Base-by-base conservation (phyloP, 2,329 filamentous ascomycete genomes). In the Hypoxylon sp. region DNA sequence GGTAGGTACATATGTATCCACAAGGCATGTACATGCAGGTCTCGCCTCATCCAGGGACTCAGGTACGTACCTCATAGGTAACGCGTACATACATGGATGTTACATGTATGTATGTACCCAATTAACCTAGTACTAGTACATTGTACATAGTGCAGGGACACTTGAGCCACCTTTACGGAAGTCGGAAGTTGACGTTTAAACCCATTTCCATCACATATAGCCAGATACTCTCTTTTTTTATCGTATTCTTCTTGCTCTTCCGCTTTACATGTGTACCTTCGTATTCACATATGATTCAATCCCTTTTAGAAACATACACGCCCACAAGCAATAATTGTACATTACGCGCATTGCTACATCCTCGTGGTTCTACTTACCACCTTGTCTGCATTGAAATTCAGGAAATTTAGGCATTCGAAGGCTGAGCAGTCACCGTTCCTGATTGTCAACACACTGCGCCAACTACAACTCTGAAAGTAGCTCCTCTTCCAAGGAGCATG, bases 401-500 rank as follows among this genome's bases (percentile, higher is more conserved):
- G n/a, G n/a, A n/a, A n/a, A n/a, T n/a, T 12, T 12, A 35, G 35
- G n/a, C 45, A 45, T 53, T 16, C 36, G 40, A 45, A 47, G 43
- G 17, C 40, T 38, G 20, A 40, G 11, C 32, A 25, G 34, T n/a
- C 36, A 21, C 27, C 16, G 11, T 30, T 23, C 45, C 30, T 16
- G 13, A 38, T 29, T 23, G 21, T 25, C 13, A 41, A 49, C 25
- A 19, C 20, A n/a, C 21, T 36, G 12, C 15, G 27, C 32, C 16
- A 25, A 30, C 20, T 30, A 15, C 31, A n/a, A n/a, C 17, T 38
- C 11, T 31, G 23, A 23, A 27, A 41, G 29, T 15, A 49, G 47
- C 35, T 50, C 55, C 44, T 59, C 25, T 36, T 38, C 41, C 56
- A 53, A 56, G 57, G 65, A 64, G 62, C 59, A 69, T 69, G 66